Evolutionary conservation across 495 filamentous ascomycete species (phyloP), one percentile per base, ranked within the genome.

Genomic region (Penicillium odoratum): DNA sequence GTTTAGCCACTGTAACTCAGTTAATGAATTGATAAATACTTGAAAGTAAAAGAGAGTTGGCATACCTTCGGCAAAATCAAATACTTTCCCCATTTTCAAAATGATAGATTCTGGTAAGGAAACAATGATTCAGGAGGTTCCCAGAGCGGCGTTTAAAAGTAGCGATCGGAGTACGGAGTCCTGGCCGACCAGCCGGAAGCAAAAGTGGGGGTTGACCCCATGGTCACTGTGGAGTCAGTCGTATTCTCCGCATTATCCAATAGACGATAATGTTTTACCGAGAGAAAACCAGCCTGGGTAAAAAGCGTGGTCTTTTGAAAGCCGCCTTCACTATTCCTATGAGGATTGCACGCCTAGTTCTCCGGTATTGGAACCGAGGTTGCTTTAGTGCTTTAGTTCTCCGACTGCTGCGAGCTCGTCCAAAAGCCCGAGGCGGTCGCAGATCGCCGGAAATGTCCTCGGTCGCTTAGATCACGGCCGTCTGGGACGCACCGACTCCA

Each of bases 1-100:
- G 93, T 63, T 92, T 91, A 42, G 87, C 85, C 58, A 96, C 77
- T 80, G 45, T n/a, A 31, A 53, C 28, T 29, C 48, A 48, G 33
- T 48, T 48, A 53, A 48, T 38, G 36, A 38, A 13, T 7, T 21
- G 49, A 4, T n/a, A 4, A 6, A 40, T 0, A n/a, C 13, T 16
- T 16, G 15, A 40, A 40, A 5, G 13, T 5, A 5, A n/a, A 7
- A 16, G 15, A 4, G 38, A 2, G n/a, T 5, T 7, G 13, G 15
- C 1, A 40, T 40, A 40, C 38, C 38, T 40, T 40, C 38, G 13
- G 38, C 38, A 40, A 15, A 13, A 16, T 40, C 38, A 16, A 40
- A 40, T n/a, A 40, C 38, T 40, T 40, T 40, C 38, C 38, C 38
- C 38, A 40, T 40, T 16, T n/a, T 40, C 13, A 3, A 0, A 40